Base-by-base conservation (phyloP, 768 basidiomycete genomes). In the Tremella yokohamensis region DNA sequence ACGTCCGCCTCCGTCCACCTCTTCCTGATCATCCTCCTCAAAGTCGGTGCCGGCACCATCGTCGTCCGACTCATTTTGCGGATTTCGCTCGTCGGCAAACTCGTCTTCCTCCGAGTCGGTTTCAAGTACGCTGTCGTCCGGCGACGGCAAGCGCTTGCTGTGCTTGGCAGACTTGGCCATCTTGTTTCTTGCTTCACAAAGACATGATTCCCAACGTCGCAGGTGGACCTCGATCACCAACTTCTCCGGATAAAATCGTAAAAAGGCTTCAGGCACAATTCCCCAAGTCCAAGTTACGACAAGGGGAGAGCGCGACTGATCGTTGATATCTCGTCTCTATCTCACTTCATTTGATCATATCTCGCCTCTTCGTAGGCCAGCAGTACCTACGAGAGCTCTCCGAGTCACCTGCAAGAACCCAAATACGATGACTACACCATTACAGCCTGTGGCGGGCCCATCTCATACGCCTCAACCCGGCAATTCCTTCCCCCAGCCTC, bases 91-190 rank as follows among this genome's bases (percentile, higher is more conserved):
- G 15, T 60, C 59, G 15, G 66, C 72, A 48, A 75, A 77, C 50
- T 77, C 76, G 56, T 77, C 76, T 3, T 64, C 68, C 54, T 77
- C 76, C 1, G 67, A 70, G 20, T 77, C 76, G 12, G 44, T 58
- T 18, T 70, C 68, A 19, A 70, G 62, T 39, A 60, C 50, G 26
- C 58, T 60, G 42, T 67, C 63, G 22, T 69, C 64, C n/a, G 39
- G 40, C n/a, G 40, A 45, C 11, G 57, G 25, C 29, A 18, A 47
- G 2, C 24, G 50, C 26, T 34, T 34, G 29, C 29, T 34, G 11
- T 34, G 29, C 55, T 55, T 25, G 1, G 18, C 49, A 18, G 38
- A 6, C 13, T 39, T 37, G 34, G 22, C 34, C 39, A 52, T 22
- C 16, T 20, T 12, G 15, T 11, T 48, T 20, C 4, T 20, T 20